Base-by-base conservation (phyloP, 345 rosid species). In the Corchorus olitorius region DNA sequence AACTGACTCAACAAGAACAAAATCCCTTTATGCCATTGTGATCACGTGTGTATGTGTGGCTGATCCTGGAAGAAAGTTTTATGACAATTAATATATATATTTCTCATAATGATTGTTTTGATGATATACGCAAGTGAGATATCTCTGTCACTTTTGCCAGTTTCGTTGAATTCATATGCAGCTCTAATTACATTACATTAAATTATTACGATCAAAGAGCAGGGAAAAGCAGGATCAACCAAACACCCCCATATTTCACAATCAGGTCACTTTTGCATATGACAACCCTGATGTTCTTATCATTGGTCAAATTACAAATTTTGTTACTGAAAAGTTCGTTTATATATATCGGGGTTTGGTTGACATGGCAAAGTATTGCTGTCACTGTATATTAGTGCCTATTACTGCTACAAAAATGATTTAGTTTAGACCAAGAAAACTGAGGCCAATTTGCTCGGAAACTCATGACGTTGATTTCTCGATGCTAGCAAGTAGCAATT, bases 1-100 rank as follows among this genome's bases (percentile, higher is more conserved):
- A 43, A 19, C 52, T 65, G 70, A n/a, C 15, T n/a, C 72, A 68
- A 20, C 41, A 39, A 13, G 58, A 52, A 67, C 69, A 45, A 66
- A 27, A 2, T 9, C 35, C 6, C 41, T 27, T 33, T 17, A 9
- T 6, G 43, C 17, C 48, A 63, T 63, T 48, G 58, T 70, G 61
- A 35, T 14, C 43, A 49, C 43, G 61, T 53, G 74, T 53, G 74
- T 53, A 39, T 39, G 27, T 16, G 54, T 66, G 33, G 54, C 45
- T 22, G 15, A 58, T 69, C 22, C 58, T 16, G 66, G 66, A 39
- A 62, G 13, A 1, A 12, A 5, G 34, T 10, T 60, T n/a, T 27
- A 27, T 27, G 27, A 27, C 27, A 27, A 27, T 27, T 27, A 27
- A 27, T 27, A 27, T 27, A 27, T 27, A 27, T 27, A 27, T 27